Percentiles rank a stretch among this genome's conserved stretches.
Evolutionary conservation across 352 stramenopile species (phyloP).

Genomic region (Elongisporangium undulatum): DNA sequence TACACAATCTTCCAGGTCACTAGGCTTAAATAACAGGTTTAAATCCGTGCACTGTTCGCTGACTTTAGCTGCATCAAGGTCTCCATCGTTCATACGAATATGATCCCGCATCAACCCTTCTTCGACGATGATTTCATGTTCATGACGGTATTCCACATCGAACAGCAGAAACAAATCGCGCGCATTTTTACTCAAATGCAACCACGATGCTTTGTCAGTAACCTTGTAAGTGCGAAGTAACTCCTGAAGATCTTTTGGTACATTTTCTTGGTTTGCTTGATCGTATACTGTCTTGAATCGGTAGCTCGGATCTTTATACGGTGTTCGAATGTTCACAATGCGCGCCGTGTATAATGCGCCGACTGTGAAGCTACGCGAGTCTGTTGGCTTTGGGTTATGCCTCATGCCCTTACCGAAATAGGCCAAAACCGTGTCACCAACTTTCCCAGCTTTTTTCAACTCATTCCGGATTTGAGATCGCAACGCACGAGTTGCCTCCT

Average conservation of each 20-base stretch:
- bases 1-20: conserved; percentile 63
- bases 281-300: conserved; percentile 35
- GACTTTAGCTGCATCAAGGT: conserved; percentile 55
- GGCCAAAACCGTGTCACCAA: conserved; percentile 45
- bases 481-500: conserved; percentile 31
- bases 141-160: conserved; percentile 60
- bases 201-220: conserved; percentile 44
- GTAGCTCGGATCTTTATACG: conserved; percentile 48
- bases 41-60: conserved; percentile 52
- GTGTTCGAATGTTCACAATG: conserved; percentile 50
- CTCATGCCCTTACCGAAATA: conserved; percentile 52
- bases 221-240: conserved; percentile 53
- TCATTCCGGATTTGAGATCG: conserved; percentile 42
- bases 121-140: conserved; percentile 54
- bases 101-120: conserved; percentile 57
- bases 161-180: conserved; percentile 71
- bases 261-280: conserved; percentile 19
- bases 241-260: conserved; percentile 20
- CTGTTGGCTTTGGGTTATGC: conserved; percentile 40
- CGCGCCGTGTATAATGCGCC: conserved; percentile 44
- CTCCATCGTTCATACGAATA: conserved; percentile 44
- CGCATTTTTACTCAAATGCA: conserved; percentile 29
- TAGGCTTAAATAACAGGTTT: conserved; percentile 58
- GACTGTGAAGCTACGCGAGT: conserved; percentile 34
- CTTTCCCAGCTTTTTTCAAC: conserved; percentile 45